Evolutionary conservation across 2,329 filamentous ascomycete genomes (phyloP), one percentile per base, ranked within the genome.

Genomic region (Apiospora koreana): DNA sequence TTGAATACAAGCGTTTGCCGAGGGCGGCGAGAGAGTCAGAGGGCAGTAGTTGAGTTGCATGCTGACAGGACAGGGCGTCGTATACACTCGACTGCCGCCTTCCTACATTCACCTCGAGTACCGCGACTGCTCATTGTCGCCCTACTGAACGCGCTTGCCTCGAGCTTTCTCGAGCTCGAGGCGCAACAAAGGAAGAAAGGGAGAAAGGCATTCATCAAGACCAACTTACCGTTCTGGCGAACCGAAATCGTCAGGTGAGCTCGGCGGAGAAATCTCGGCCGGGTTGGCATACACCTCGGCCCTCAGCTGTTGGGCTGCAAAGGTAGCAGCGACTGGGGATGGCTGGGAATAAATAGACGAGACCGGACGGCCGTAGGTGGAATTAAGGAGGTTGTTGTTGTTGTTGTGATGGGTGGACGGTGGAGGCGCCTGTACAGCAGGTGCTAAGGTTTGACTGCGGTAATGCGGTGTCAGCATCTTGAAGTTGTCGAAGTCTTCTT

Each of bases 271-370:
- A 72, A 89, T 82, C 28, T 83, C 81, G 3, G 50, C 50, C 18
- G 50, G 50, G 76, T 82, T 77, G 69, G 78, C 77, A 68, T 68
- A 67, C 66, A 73, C 71, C 62, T 75, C 69, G 67, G 74, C 74
- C 67, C 77, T 72, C n/a, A 77, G 67, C 43, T 80, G 77, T 23
- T 74, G 75, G 23, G 77, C 73, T 10, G 79, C 76, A 69, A 82
- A 81, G 58, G 73, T 76, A 18, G 79, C 74, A 14, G 76, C 77
- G 38, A 78, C 76, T 18, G 85, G 84, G 71, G 84, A 88, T 62
- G 83, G 85, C 77, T 88, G 85, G 64, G 89, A 89, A 77, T 92
- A 92, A 65, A 90, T 74, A 21, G 91, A 92, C 42, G 90, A 91
- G 8, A 83, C 74, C n/a, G 86, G 85, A 50, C 86, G 85, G 9